Base-by-base conservation (phyloP, 73 alveolate species). In the Paramecium biaurelia region DNA sequence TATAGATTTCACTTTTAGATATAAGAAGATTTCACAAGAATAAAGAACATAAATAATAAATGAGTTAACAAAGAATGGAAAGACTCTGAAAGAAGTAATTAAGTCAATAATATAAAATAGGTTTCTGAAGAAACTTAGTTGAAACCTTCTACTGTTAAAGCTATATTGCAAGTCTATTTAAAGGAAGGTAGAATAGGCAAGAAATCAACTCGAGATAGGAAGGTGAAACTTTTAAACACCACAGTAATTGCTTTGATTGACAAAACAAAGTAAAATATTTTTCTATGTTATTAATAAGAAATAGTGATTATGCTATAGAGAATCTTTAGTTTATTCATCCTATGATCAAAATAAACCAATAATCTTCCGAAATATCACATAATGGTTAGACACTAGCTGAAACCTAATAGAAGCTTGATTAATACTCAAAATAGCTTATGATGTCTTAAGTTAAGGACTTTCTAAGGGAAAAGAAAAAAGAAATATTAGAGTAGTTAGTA, bases 131-230 rank as follows among this genome's bases (percentile, higher is more conserved):
- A 89, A 89, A 70, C 74, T 18, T 76, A 82, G 28, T 47, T 89
- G 23, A 89, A 89, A 45, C 87, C 87, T 35, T 89, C 94, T 37
- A 89, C 94, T 18, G 85, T 82, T 15, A 89, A 89, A 45, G 94
- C 94, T 18, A 89, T 89, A 28, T 82, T 89, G 21, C 18, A 89
- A 70, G 87, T 82, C 20, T 89, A 68, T 63, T 58, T 70, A 38
- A 89, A 89, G 63, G 94, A 89, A 70, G 94, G 94, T 0, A 76
- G 94, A 35, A 89, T 89, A 12, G 94, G 94, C 15, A 89, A 89
- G 87, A 89, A 89, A 67, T 70, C 85, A 26, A 89, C 94, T 14
- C 37, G 94, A 20, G 70, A 89, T 70, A 57, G 94, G 32, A 89
- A 89, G 28, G 72, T 79, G 15, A 79, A 79, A 45, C 12, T 79